Base-by-base conservation (phyloP, 2,329 filamentous ascomycete species). In the Ceratocystis colombiana region DNA sequence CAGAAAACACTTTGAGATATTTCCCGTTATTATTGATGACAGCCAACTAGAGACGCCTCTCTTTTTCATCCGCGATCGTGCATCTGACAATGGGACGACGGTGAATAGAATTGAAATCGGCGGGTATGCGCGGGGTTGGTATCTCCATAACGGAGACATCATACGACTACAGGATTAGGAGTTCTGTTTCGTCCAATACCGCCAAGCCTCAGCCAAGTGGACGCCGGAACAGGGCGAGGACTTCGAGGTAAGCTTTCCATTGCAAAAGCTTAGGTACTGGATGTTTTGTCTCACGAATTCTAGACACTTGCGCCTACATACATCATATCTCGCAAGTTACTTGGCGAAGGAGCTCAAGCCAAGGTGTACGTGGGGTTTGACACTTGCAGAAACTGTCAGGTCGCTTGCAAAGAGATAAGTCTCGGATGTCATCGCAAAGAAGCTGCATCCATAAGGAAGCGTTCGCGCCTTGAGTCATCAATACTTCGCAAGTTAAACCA, bases 361-460 rank as follows among this genome's bases (percentile, higher is more conserved):
- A 68, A 71, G 17, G 75, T 77, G 12, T 75, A 74, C 61, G 70
- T 77, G 5, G 74, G 76, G 6, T 72, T 79, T 2, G 79, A 88
- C 17, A 72, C 76, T 28, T 73, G 73, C 5, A 82, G 80, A 0
- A 77, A 79, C 46, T 79, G 78, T 66, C 88, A 90, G 70, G 69
- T 89, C 22, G 86, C 86, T 10, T 90, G 88, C 76, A 90, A 90
- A 71, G 76, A 6, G 17, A 59, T 59, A 22, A 20, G 22, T 59
- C 55, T 59, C 28, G 28, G 30, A 20, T 4, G 25, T 25, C 55
- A 59, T 59, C 6, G n/a, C 55, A 59, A 37, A n/a, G 55, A 59
- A 30, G 17, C 25, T n/a, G 17, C 28, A 75, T 79, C 62, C 71
- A 79, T 37, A 77, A 79, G 67, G 82, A 84, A 71, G 76, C 79